Base-by-base conservation (phyloP, 2,329 filamentous ascomycete species). In the Cercospora zeae-maydis region DNA sequence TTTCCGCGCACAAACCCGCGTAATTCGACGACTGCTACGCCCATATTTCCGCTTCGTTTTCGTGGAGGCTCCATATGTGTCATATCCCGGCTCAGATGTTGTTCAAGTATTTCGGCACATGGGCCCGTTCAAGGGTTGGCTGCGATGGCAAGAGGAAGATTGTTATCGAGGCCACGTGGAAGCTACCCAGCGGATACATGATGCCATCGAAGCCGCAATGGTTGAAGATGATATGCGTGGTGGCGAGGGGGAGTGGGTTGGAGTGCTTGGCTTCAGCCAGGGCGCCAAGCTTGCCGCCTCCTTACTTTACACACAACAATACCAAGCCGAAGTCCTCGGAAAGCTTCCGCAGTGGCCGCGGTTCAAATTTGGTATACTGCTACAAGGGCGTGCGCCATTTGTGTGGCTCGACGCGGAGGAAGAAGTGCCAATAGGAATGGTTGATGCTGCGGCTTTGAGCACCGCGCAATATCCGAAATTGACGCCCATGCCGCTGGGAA, bases 221-320 rank as follows among this genome's bases (percentile, higher is more conserved):
- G 76, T 78, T 9, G 75, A 72, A 4, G 85, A 88, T 70, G 76
- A 83, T 67, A 61, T 63, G n/a, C 63, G 60, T 7, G 81, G 80
- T n/a, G 84, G 78, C 1, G 81, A 77, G 0, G 86, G 87, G 0
- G 76, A 79, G 11, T 88, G 84, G 81, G 83, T 87, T 9, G 87
- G 78, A 0, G 65, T 89, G 9, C 69, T 89, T 56, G 87, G 87
- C 0, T 90, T 90, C 74, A 88, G 85, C 57, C 87, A 89, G 72
- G 87, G 87, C 47, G 86, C 85, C 19, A 87, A 86, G 75, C 70
- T 88, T 4, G 82, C 81, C 1, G 84, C 82, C 1, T 87, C 85
- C 64, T 57, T 89, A 65, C 75, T 89, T 39, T 83, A 82, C 69
- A 78, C 80, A 9, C 62, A 68, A 47, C 66, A 67, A 54, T 58